A percentile compares a stretch with the other conserved stretches of the same genome.
Evolutionary conservation across 2,329 filamentous ascomycete species (phyloP).

Genomic region (Sphaerostilbella broomeana): DNA sequence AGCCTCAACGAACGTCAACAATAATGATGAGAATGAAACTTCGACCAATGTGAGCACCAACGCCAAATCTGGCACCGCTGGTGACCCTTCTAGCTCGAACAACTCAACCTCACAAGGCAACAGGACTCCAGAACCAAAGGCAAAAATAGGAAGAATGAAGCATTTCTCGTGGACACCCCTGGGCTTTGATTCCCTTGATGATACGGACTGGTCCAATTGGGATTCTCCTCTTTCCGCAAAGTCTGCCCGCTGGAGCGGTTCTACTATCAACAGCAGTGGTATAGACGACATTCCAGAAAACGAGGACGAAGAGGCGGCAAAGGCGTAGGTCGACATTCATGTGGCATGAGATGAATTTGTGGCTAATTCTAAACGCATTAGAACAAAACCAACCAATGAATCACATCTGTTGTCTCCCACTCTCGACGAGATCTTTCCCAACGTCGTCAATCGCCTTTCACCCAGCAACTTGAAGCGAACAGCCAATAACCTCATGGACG

Average conservation of each 20-base stretch:
- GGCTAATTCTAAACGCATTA: background rate
- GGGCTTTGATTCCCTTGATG: slow-evolving; percentile 50
- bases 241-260: slow-evolving; percentile 58
- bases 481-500: slow-evolving; percentile 79
- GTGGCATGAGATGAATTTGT: background rate
- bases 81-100: slow-evolving; percentile 30
- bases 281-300: slow-evolving; percentile 44
- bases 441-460: slow-evolving; percentile 62
- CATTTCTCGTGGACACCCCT: slow-evolving; percentile 56
- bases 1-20: slow-evolving; percentile 28
- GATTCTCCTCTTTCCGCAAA: slow-evolving; percentile 49
- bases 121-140: slow-evolving; percentile 23
- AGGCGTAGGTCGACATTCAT: slow-evolving; percentile 38
- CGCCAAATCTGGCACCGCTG: slow-evolving; percentile 36
- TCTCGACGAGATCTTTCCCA: slow-evolving; percentile 56
- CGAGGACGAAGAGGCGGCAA: slow-evolving; percentile 38
- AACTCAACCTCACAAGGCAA: slow-evolving; percentile 27
- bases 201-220: slow-evolving; percentile 61
- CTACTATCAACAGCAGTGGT: slow-evolving; percentile 40
- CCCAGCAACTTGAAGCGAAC: slow-evolving; percentile 75
- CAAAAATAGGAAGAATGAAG: slow-evolving; percentile 40
- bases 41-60: slow-evolving; percentile 24
- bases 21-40: slow-evolving; percentile 14
- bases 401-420: slow-evolving; percentile 33
- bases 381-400: slow-evolving; percentile 19